Evolutionary conservation across 1,284 basidiomycete genomes (phyloP).

Genomic region (Ustilago esculenta): DNA sequence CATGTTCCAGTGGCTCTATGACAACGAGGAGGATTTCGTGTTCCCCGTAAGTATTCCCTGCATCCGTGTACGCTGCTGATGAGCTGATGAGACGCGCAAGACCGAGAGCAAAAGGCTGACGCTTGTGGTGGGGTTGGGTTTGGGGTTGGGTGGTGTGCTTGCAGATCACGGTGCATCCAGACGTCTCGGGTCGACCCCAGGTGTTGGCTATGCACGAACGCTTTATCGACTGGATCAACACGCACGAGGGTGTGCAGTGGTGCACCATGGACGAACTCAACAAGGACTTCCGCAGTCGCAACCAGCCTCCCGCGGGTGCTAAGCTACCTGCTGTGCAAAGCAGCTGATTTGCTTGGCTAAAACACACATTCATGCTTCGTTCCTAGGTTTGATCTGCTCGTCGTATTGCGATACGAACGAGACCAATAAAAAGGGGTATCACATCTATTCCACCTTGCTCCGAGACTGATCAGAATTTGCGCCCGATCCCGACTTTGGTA

Average conservation of each 20-base stretch:
- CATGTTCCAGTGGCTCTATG: conserved; percentile 77
- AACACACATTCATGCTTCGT: too few relatives aligned
- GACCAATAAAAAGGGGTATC: conserved; percentile 4
- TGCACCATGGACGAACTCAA: conserved; percentile 75
- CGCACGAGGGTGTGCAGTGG: conserved; percentile 78
- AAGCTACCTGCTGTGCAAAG: too few relatives aligned
- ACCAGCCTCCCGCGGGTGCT: conserved; percentile 10
- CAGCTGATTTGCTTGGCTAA: too few relatives aligned
- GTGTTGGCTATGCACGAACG: conserved; percentile 82
- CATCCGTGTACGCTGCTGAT: too few relatives aligned
- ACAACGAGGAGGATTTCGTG: conserved; percentile 76
- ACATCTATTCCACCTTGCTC: neutral
- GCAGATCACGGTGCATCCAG: conserved; percentile 78
- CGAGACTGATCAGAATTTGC: conserved; percentile 22
- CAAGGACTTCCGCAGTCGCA: conserved; percentile 28
- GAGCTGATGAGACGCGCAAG: too few relatives aligned
- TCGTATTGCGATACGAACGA: too few relatives aligned
- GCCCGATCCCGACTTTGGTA: conserved; percentile 25
- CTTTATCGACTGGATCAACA: conserved; percentile 81
- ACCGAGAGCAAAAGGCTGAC: too few relatives aligned
- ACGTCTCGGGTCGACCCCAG: conserved; percentile 76
- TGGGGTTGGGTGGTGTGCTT: neutral
- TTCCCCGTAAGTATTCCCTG: conserved; percentile 71
- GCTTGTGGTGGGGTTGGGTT: too few relatives aligned
- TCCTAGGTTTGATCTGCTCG: too few relatives aligned